Evolutionary conservation across 2,329 filamentous ascomycete genomes (phyloP), one percentile per base, ranked within the genome.

Genomic region (Phialemoniopsis sp.): DNA sequence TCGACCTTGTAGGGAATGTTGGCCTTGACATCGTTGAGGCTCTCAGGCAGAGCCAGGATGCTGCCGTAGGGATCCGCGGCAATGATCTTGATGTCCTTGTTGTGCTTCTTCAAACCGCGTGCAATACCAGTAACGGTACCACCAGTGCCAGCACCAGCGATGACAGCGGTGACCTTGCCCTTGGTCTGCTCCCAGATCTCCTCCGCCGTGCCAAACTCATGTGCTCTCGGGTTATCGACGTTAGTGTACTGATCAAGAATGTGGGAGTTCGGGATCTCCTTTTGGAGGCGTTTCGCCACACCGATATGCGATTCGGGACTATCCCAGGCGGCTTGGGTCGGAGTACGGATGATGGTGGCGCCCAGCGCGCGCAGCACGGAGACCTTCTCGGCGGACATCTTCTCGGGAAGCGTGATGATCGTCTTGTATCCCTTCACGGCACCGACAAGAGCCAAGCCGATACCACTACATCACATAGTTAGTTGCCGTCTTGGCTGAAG

Each of bases 321-420:
- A 64, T 98, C 93, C 72, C 81, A 97, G 32, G 93, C 91, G 29
- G 93, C 93, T 64, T 95, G 89, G 28, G 90, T 98, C 17, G 93
- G 93, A 4, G 93, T 98, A 39, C 93, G 85, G 62, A 98, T 96
- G 65, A 98, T 97, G 58, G 94, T 96, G 32, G 93, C 93, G 48
- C 91, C 91, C 38, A 98, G 78, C 21, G 93, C 91, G 53, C 89
- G 87, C 46, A 98, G 76, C 19, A 98, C 93, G 3, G 91, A 86
- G 30, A 98, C 93, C 67, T 98, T 98, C 67, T 98, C 93, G 35
- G 89, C 87, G 2, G 89, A 96, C 93, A 98, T 98, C 75, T 98
- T 98, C 70, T 98, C 93, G 37, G 93, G 93, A 34, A 98, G 80
- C 10, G 93, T 98, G 63, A 98, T 98, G 67, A 98, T 97, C 31